Conservation (phyloP, 257 asterid genomes). For the Solanum piurae region DNA sequence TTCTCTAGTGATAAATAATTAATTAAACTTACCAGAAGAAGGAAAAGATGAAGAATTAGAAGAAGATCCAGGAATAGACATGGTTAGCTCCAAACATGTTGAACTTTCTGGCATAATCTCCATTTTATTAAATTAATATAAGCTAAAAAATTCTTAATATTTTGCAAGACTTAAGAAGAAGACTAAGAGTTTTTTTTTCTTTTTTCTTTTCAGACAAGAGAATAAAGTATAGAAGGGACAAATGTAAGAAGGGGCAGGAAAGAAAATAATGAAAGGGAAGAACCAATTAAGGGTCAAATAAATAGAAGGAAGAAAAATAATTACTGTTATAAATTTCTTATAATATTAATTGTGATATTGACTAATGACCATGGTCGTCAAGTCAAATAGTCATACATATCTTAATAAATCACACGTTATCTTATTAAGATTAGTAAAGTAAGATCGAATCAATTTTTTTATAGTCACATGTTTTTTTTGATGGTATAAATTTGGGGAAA, state of each 20-base stretch:
- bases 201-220: conserved; percentile 14
- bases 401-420: conserved; percentile 18
- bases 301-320: conserved; percentile 2
- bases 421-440: background rate
- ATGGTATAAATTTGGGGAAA: too few relatives aligned
- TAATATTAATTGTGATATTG: conserved; percentile 10
- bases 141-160: background rate
- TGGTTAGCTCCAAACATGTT: conserved; percentile 47
- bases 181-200: background rate
- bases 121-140: conserved; percentile 12
- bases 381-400: conserved; percentile 16
- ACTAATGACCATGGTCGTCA: conserved; percentile 21
- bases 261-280: conserved; percentile 10
- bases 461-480: too few relatives aligned
- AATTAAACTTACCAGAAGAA: conserved; percentile 36
- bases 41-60: conserved; percentile 33
- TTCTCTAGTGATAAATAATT: background rate
- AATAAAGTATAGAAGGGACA: conserved; percentile 7
- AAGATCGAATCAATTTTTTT: too few relatives aligned
- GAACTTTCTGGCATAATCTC: conserved; percentile 20
- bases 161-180: background rate
- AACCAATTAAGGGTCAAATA: conserved; percentile 22
- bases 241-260: background rate
- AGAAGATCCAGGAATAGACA: conserved; percentile 54
- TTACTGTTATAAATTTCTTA: conserved; percentile 1